Conservation (phyloP, 2,329 filamentous ascomycete genomes). For the Colletotrichum karsti region DNA sequence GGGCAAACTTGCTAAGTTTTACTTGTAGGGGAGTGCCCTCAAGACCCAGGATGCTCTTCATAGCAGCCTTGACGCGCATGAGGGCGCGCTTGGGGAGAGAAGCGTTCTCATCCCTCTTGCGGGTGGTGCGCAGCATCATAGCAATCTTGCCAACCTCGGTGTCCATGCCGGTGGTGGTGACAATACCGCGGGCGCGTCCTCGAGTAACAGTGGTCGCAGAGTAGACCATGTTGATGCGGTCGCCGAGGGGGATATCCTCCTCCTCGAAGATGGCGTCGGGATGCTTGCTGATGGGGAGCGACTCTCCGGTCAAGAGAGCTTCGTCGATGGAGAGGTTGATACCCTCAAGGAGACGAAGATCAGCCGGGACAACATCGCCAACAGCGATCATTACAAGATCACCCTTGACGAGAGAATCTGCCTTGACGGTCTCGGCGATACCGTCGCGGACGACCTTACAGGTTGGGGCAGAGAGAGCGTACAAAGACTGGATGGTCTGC, state of each 20-base stretch:
- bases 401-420: constrained; percentile 68
- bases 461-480: constrained; percentile 65
- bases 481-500: constrained; percentile 69
- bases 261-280: constrained; percentile 63
- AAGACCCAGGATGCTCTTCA: constrained; percentile 66
- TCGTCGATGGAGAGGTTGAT: constrained; percentile 83
- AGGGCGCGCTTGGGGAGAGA: constrained; percentile 50
- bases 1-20: constrained; percentile 85
- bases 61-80: constrained; percentile 47
- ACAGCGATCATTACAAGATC: constrained; percentile 70
- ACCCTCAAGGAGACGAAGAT: constrained; percentile 70
- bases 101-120: constrained; percentile 55
- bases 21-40: constrained; percentile 86
- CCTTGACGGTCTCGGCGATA: constrained; percentile 59
- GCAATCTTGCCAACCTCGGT: constrained; percentile 83
- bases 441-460: constrained; percentile 67
- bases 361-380: constrained; percentile 76
- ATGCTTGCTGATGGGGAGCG: constrained; percentile 73
- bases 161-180: constrained; percentile 75
- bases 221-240: constrained; percentile 76
- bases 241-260: constrained; percentile 68
- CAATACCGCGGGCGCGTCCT: constrained; percentile 74
- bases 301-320: constrained; percentile 78
- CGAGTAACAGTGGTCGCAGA: constrained; percentile 77
- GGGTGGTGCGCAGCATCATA: constrained; percentile 69